Conservation (phyloP, 2,329 filamentous ascomycete genomes). For the Dactylellina sp. region DNA sequence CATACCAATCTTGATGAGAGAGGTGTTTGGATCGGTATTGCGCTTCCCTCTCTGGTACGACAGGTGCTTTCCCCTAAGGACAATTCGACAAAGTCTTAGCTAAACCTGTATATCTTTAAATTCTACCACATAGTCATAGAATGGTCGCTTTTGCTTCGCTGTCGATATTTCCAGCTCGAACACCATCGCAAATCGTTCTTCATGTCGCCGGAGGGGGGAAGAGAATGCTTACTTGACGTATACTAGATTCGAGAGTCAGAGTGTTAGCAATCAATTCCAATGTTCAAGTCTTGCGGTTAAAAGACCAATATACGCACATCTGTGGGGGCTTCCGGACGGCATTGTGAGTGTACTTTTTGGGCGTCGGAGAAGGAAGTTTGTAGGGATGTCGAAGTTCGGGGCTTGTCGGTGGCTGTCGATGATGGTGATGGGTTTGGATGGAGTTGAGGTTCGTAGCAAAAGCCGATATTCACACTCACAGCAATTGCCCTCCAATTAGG, state of each 20-base stretch:
- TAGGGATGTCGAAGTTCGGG: conserved; percentile 28
- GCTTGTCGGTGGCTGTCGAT: conserved; percentile 50
- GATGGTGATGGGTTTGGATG: conserved; percentile 52
- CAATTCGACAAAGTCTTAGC: conserved; percentile 56
- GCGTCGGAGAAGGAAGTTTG: conserved; percentile 51
- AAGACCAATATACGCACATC: conserved; percentile 74
- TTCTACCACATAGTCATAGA: conserved; percentile 58
- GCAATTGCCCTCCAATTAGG: conserved; percentile 33
- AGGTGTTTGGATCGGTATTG: conserved; percentile 88
- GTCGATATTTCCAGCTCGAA: conserved; percentile 16
- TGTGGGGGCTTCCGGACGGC: conserved; percentile 88
- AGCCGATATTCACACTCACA: conserved; percentile 57
- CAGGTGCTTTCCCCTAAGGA: conserved; percentile 89
- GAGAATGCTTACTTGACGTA: conserved; percentile 83
- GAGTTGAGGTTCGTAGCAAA: conserved; percentile 54
- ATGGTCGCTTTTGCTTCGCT: conserved; percentile 11
- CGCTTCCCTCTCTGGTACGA: conserved; percentile 97
- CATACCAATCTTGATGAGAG: conserved; percentile 85
- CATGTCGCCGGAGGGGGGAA: conserved; percentile 26
- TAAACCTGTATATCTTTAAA: conserved; percentile 36
- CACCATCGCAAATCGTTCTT: conserved; percentile 41
- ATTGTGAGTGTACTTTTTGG: conserved; percentile 72
- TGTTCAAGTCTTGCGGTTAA: conserved; percentile 5
- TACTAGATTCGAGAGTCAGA: conserved; percentile 68
- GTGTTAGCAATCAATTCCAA: conserved; percentile 57